Evolutionary conservation across 2,329 filamentous ascomycete species (phyloP).

Genomic region (Penicillium olsonii): DNA sequence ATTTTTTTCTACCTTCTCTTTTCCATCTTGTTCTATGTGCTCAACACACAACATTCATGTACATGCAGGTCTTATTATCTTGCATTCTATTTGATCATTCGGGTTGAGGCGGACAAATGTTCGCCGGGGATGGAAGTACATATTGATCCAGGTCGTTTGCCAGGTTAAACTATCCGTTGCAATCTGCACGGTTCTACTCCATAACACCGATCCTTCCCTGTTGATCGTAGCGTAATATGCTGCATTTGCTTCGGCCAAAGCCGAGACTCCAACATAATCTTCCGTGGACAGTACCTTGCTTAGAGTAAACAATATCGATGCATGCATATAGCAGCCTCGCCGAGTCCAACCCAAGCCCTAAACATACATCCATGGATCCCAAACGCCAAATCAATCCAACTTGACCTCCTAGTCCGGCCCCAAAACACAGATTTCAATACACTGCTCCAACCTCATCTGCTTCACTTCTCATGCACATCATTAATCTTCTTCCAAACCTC

Average conservation of each 20-base stretch:
- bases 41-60: conserved; percentile 6
- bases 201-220: neutral
- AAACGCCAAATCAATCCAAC: neutral
- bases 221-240: no score
- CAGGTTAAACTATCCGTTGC: neutral
- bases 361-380: neutral
- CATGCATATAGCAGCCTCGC: neutral
- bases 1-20: neutral
- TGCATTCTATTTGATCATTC: neutral
- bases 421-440: neutral
- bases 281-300: neutral
- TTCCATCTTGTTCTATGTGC: neutral
- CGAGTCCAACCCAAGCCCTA: neutral
- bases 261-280: no score
- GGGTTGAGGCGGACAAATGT: conserved; percentile 2
- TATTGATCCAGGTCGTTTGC: conserved; percentile 3
- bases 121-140: conserved; percentile 6
- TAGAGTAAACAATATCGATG: neutral
- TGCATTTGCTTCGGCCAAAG: no score
- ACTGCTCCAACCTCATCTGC: no score
- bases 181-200: neutral
- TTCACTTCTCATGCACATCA: conserved; percentile 33
- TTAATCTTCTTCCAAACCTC: conserved; percentile 52
- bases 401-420: neutral
- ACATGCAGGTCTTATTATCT: conserved; percentile 7